Conservation (phyloP, 768 basidiomycete species). For the Suillus tomentosus region DNA sequence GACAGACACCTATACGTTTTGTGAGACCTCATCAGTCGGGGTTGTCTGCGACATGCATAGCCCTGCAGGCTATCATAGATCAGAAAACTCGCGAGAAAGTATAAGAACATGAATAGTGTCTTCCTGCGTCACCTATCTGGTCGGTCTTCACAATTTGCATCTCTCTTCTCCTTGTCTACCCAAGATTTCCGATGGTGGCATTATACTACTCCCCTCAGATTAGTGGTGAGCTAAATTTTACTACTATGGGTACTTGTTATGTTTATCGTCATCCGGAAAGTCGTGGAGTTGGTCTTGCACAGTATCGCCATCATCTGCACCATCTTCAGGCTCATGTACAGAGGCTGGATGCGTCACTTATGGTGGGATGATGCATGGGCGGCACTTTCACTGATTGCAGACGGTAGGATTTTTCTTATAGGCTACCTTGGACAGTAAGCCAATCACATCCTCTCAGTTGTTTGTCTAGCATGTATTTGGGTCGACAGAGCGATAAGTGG, state of each 20-base stretch:
- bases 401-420: slow-evolving; percentile 7
- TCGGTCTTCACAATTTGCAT: background rate
- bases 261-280: slow-evolving; percentile 13
- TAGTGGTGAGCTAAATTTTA: background rate
- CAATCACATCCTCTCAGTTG: background rate
- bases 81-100: too few relatives aligned
- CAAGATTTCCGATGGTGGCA: background rate
- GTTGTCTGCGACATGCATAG: background rate
- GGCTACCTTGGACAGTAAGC: background rate
- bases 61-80: background rate
- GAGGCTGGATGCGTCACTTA: slow-evolving; percentile 22
- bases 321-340: slow-evolving; percentile 24
- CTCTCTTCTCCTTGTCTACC: background rate
- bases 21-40: background rate
- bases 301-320: slow-evolving; percentile 27
- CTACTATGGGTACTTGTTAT: background rate
- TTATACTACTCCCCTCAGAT: background rate
- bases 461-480: slow-evolving; percentile 16
- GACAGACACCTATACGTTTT: background rate
- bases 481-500: slow-evolving; percentile 12
- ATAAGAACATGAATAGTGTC: too few relatives aligned
- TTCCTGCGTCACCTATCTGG: background rate
- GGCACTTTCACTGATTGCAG: slow-evolving; percentile 23
- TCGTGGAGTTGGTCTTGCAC: slow-evolving; percentile 20
- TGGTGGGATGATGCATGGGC: slow-evolving; percentile 36